Evolutionary conservation across 2,329 filamentous ascomycete species (phyloP), one percentile per base, ranked within the genome.

Genomic region (Grosmannia serpens): DNA sequence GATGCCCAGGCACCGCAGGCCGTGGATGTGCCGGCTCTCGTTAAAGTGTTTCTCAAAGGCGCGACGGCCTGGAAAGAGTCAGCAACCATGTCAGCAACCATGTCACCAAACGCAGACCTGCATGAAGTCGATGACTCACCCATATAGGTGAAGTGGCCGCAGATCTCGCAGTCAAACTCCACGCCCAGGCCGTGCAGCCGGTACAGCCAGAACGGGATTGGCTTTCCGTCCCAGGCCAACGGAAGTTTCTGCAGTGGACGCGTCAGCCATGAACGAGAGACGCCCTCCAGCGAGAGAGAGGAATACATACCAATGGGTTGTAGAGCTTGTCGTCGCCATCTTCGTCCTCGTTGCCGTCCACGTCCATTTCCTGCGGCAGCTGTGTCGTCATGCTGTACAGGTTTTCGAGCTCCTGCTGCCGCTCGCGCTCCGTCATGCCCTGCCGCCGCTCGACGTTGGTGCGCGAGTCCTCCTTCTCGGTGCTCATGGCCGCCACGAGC

Each of bases 41-140:
- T 91, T 95, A 75, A 99, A 99, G 71, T 99, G 94, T 77, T 99
- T 99, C 70, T 99, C 94, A 66, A 96, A 99, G 1, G 91, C 91
- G 55, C 94, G 84, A 27, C 94, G 82, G 20, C 94, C 94, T 88
- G 96, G 97, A n/a, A 96, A 91, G 68, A 91, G 22, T 57, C n/a
- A 55, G 55, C 17, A 11, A 20, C 41, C 13, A 7, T 44, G 5
- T n/a, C 20, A 20, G 9, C 20, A 47, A 35, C 17, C 3, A 49
- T 2, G 49, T 10, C 6, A 8, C 33, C 2, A 27, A 13, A 22
- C 22, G 8, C 15, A 44, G 15, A 53, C n/a, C n/a, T n/a, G n/a
- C n/a, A n/a, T n/a, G n/a, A n/a, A n/a, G n/a, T n/a, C n/a, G n/a
- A n/a, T n/a, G n/a, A 56, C 56, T 26, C 10, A 59, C 59, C 63